Conservation (phyloP, 2,329 filamentous ascomycete species). For the Apiospora hydei region DNA sequence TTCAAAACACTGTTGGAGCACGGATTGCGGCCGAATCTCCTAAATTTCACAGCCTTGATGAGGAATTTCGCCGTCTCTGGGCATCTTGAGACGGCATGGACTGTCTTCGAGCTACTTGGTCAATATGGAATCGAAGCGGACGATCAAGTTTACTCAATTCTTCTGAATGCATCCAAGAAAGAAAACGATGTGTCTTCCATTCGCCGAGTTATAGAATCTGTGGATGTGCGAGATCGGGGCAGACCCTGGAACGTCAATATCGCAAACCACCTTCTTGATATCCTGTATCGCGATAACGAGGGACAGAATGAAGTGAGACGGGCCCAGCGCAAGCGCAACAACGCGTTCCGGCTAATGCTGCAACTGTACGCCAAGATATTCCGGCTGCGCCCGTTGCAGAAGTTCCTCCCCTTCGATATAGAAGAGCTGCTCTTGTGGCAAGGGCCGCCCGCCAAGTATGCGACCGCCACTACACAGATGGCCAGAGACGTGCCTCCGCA, state of each 20-base stretch:
- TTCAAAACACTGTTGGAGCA: slow-evolving; percentile 63
- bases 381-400: slow-evolving; percentile 52
- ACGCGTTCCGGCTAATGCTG: slow-evolving; percentile 55
- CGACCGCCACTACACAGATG: slow-evolving; percentile 30
- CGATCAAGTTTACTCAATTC: slow-evolving; percentile 68
- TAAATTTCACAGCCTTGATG: slow-evolving; percentile 72
- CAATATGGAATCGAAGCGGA: slow-evolving; percentile 68
- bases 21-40: slow-evolving; percentile 69
- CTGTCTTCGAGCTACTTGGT: slow-evolving; percentile 69
- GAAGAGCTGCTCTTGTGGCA: slow-evolving; percentile 33
- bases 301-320: slow-evolving; percentile 39
- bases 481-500: slow-evolving; percentile 31
- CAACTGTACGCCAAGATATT: slow-evolving; percentile 58
- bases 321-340: slow-evolving; percentile 44
- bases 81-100: slow-evolving; percentile 68
- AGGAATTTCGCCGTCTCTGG: slow-evolving; percentile 73
- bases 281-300: slow-evolving; percentile 55
- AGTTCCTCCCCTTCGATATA: slow-evolving; percentile 39
- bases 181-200: slow-evolving; percentile 62
- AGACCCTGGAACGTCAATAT: slow-evolving; percentile 54
- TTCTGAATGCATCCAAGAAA: slow-evolving; percentile 75
- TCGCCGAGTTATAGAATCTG: slow-evolving; percentile 54
- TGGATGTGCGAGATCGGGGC: slow-evolving; percentile 56
- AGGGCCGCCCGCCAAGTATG: slow-evolving; percentile 26
- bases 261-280: slow-evolving; percentile 60